These are phyloP conservation scores for Hericium rajendrae DNA, from an alignment of 768 basidiomycete genomes.

Conservation along the genomic window DNA sequence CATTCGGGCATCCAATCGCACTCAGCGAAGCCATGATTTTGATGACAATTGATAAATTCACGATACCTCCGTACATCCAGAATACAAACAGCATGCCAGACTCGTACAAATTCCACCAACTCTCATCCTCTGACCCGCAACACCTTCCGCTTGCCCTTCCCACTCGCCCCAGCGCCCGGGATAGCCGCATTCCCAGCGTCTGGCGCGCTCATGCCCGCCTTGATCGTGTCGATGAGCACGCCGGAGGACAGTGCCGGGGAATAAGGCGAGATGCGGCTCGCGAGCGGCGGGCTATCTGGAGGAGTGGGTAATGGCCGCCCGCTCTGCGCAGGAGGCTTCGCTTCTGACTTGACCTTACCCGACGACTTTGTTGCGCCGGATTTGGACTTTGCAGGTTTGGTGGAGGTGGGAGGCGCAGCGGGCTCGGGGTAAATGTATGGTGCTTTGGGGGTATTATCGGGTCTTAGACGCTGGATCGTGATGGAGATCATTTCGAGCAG, in stretches of 20 bases:
- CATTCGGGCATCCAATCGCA: neutral
- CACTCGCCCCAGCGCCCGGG: conserved; percentile 5
- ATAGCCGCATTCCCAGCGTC: conserved; percentile 5
- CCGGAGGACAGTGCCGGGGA: conserved; percentile 12
- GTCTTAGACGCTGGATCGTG: conserved; percentile 65
- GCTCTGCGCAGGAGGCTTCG: conserved; percentile 13
- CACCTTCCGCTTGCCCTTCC: conserved; percentile 16
- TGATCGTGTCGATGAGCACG: conserved; percentile 11
- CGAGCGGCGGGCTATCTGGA: conserved; percentile 68
- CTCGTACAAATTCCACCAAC: neutral
- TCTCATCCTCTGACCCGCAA: conserved; percentile 10
- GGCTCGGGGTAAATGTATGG: conserved; percentile 38
- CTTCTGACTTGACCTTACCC: conserved; percentile 17
- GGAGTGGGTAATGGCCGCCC: conserved; percentile 51
- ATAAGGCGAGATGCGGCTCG: conserved; percentile 35
- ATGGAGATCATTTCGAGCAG: conserved; percentile 65
- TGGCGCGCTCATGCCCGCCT: conserved; percentile 13
- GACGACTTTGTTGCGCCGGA: conserved; percentile 15
- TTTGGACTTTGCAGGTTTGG: conserved; percentile 21
- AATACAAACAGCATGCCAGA: neutral
- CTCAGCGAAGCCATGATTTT: neutral
- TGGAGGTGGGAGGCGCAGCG: conserved; percentile 16
- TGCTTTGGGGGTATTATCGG: conserved; percentile 56
- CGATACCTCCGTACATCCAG: neutral
- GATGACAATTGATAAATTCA: neutral